Evolutionary conservation across 768 basidiomycete genomes (phyloP), one percentile per base, ranked within the genome.

Genomic region (Mycena galericulata): DNA sequence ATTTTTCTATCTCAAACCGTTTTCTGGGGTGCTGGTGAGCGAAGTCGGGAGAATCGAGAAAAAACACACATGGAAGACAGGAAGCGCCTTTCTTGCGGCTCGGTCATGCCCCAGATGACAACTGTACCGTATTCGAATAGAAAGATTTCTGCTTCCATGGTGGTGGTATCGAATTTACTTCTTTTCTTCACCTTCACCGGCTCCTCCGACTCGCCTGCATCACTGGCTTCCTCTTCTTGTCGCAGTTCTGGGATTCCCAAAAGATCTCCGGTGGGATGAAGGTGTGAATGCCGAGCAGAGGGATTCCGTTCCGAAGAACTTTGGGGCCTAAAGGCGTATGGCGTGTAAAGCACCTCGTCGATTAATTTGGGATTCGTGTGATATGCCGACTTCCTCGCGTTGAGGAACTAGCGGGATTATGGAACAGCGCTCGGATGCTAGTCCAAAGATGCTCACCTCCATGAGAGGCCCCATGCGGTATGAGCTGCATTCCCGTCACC

Each of bases 101-200:
- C 95, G 41, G 94, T 92, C 96, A 98, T 98, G 27, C 97, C 97
- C 97, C 97, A 98, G 57, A 97, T 94, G 27, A 98, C 97, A 29
- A 97, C 93, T 0, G 95, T 96, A 15, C 97, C 97, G 76, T 97
- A 98, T 69, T 92, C 88, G 79, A 98, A 98, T 71, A 98, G 81
- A 78, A 97, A 98, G 61, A 98, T 92, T 79, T 98, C 97, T 11
- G 93, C 92, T 70, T 92, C 90, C 34, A 85, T 86, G 7, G 89
- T 85, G 38, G 87, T 83, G 32, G 89, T 85, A 72, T 91, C 80
- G 75, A 92, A 93, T 78, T 90, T 91, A 76, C 87, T 90, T 67
- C 86, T 86, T 74, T 87, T 90, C 77, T 82, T 82, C 74, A 82
- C 6, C n/a, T n/a, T n/a, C 8, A 14, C 34, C 8, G 34, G 34